Conservation (phyloP, 148 eudicot species). For the Arbutus unedo region DNA sequence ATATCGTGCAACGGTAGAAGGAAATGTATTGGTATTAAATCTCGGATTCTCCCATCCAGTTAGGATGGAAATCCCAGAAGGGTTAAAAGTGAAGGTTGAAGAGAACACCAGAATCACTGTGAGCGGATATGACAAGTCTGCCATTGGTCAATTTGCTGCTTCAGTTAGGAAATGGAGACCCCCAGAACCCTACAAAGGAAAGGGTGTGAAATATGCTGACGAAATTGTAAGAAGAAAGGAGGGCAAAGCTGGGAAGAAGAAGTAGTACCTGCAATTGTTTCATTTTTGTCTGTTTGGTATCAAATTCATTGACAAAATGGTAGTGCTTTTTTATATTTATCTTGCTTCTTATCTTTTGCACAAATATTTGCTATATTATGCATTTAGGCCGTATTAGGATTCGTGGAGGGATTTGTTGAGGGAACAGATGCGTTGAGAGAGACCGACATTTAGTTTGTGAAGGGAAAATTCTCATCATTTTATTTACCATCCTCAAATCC, state of each 20-base stretch:
- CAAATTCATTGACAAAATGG: not conserved
- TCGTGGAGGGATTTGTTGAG: not conserved
- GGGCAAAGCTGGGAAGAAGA: conserved; percentile 98
- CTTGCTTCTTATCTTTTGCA: not conserved
- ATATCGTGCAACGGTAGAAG: conserved; percentile 85
- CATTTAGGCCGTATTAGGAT: not conserved
- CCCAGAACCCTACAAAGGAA: conserved; percentile 97
- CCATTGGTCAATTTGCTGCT: conserved; percentile 87
- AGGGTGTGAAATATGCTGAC: conserved; percentile 84
- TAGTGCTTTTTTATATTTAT: not conserved
- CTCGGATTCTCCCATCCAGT: conserved; percentile 95
- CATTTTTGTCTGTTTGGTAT: not conserved
- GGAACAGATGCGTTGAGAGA: not conserved
- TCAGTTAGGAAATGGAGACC: conserved; percentile 89
- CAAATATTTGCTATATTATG: not conserved
- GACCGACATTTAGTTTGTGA: not conserved
- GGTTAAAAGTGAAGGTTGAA: conserved; percentile 74
- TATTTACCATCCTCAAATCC: not conserved
- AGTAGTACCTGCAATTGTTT: conserved; percentile 27
- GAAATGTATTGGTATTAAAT: conserved; percentile 62
- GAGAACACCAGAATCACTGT: conserved; percentile 70
- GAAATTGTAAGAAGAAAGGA: conserved; percentile 83
- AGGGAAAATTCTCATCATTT: not conserved
- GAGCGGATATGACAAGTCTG: conserved; percentile 76
- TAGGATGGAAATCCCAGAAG: conserved; percentile 63